Evolutionary conservation across 495 filamentous ascomycete genomes (phyloP).

Genomic region (Patellaria atrata): DNA sequence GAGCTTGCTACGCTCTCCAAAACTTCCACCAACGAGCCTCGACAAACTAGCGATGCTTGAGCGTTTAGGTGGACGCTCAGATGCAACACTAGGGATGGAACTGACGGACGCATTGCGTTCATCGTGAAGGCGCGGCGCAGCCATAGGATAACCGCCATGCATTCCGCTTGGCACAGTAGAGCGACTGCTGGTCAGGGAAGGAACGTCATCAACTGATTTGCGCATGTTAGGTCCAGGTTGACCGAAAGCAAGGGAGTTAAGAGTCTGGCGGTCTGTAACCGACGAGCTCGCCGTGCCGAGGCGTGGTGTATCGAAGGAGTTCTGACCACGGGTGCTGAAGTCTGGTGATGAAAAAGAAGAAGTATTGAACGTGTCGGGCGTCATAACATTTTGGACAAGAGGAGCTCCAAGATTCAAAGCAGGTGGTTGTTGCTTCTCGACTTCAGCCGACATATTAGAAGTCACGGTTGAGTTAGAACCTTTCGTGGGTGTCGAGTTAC

Average conservation of each 20-base stretch:
- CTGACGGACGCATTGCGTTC: conserved; percentile 56
- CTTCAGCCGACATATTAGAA: conserved; percentile 27
- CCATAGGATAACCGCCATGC: conserved; percentile 37
- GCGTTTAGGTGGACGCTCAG: conserved; percentile 50
- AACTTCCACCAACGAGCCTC: conserved; percentile 56
- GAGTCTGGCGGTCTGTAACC: conserved; percentile 49
- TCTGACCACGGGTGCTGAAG: conserved; percentile 21
- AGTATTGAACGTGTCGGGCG: conserved; percentile 24
- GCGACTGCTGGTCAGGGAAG: conserved; percentile 72
- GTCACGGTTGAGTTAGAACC: conserved; percentile 44
- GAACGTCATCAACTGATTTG: conserved; percentile 71
- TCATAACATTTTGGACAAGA: conserved; percentile 21
- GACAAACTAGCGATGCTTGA: conserved; percentile 77
- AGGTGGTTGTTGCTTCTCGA: conserved; percentile 29
- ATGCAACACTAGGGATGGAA: conserved; percentile 24
- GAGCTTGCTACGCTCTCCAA: conserved; percentile 67
- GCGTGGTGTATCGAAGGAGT: conserved; percentile 47
- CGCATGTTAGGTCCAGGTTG: conserved; percentile 52
- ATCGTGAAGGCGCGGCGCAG: conserved; percentile 30
- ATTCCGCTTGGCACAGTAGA: conserved; percentile 64
- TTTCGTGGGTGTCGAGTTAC: conserved; percentile 30
- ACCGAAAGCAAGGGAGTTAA: conserved; percentile 45
- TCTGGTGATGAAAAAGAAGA: conserved; percentile 37
- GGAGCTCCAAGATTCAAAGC: conserved; percentile 21
- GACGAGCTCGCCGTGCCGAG: conserved; percentile 59